Percentiles rank a stretch among this genome's conserved stretches.
Evolutionary conservation across 192 early-diverging fungal genomes (phyloP).

Genomic region (Gryganskiella cystojenkinii): DNA sequence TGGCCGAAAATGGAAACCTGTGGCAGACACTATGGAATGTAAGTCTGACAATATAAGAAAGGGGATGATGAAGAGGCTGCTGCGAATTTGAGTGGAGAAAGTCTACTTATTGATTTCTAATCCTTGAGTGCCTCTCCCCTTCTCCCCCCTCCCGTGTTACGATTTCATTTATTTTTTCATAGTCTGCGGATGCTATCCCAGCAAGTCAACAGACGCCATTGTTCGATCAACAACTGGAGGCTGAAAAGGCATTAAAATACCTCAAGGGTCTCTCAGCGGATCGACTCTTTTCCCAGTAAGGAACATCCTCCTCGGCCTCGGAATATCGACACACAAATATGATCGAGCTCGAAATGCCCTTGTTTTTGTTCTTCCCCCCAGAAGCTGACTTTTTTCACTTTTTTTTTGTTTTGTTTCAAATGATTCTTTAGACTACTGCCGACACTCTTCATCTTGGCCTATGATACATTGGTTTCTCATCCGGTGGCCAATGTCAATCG

Average conservation of each 20-base stretch:
- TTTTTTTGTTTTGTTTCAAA: slow-evolving; percentile 2
- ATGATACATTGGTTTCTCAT: slow-evolving; percentile 74
- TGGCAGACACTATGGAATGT: slow-evolving; percentile 91
- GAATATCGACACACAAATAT: no score
- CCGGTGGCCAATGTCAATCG: slow-evolving; percentile 56
- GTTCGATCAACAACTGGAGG: slow-evolving; percentile 81
- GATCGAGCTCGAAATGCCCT: no score
- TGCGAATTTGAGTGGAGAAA: background rate
- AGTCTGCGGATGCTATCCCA: slow-evolving; percentile 68
- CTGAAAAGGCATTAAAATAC: slow-evolving; percentile 73
- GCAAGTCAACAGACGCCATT: slow-evolving; percentile 77
- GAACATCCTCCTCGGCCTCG: no score
- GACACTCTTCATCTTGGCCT: slow-evolving; percentile 76
- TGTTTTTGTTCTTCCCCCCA: background rate
- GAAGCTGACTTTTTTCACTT: slow-evolving; percentile 17
- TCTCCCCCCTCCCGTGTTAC: background rate
- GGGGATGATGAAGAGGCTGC: background rate
- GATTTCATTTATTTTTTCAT: background rate
- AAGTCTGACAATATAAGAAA: slow-evolving; percentile 1
- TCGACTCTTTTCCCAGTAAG: slow-evolving; percentile 47
- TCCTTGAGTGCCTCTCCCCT: background rate
- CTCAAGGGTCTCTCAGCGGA: slow-evolving; percentile 4
- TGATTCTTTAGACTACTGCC: slow-evolving; percentile 69
- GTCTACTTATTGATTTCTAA: background rate
- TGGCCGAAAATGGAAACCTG: slow-evolving; percentile 82